A percentile compares a stretch with the other conserved stretches of the same genome.
Conservation (phyloP, 805 yeast species). For the Wickerhamiella allomyrinae region DNA sequence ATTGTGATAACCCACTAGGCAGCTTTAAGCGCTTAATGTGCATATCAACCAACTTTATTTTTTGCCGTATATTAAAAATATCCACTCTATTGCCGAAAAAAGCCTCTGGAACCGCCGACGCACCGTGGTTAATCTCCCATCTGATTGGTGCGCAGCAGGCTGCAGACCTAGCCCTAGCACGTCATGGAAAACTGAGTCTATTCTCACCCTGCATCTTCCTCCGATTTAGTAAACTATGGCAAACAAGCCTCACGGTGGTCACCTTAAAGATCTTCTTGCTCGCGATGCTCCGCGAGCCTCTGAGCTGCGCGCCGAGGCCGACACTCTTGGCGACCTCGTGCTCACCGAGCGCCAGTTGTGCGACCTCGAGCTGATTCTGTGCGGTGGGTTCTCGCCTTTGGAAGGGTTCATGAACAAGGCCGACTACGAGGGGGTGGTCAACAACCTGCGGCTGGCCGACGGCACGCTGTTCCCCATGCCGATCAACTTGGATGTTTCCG, state of each 20-base stretch:
- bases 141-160: no score
- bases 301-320: conserved; percentile 45
- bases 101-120: no score
- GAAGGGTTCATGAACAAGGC: conserved; percentile 54
- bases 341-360: conserved; percentile 83
- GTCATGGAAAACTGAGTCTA: no score
- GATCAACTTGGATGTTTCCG: conserved; percentile 67
- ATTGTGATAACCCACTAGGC: no score
- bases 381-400: conserved; percentile 89
- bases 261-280: conserved; percentile 65
- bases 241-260: conserved; percentile 80
- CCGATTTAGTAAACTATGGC: conserved; percentile 22
- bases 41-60: no score
- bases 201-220: not conserved
- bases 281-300: conserved; percentile 57
- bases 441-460: conserved; percentile 49
- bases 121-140: no score
- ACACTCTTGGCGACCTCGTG: conserved; percentile 29
- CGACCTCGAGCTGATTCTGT: conserved; percentile 78
- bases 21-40: no score
- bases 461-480: conserved; percentile 89
- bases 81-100: no score
- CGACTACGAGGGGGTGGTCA: conserved; percentile 56
- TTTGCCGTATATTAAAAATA: no score
- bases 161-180: no score